Conservation (phyloP, 176 grass and related monocot genomes). For the Avena sativa region DNA sequence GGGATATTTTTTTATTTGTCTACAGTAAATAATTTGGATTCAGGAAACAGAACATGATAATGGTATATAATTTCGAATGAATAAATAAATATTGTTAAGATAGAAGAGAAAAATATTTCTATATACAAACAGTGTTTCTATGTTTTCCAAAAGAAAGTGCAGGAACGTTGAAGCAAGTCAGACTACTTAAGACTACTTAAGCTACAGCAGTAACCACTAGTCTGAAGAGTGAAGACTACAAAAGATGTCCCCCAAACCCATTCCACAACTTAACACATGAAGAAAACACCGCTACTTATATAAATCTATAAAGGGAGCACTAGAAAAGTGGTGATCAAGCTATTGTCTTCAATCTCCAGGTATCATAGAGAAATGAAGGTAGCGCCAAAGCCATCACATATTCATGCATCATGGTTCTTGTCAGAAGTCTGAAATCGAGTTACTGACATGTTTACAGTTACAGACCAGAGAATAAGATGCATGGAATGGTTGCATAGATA, state of each 20-base stretch:
- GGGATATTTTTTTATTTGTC: no score
- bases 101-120: neutral
- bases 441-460: neutral
- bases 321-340: neutral
- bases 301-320: neutral
- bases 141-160: neutral
- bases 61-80: no score
- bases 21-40: no score
- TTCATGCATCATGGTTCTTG: neutral
- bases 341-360: neutral
- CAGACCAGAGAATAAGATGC: neutral
- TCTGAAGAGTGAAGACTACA: neutral
- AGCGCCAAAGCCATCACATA: neutral
- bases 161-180: neutral
- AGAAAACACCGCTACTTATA: neutral
- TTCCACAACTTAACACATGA: neutral
- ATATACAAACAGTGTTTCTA: neutral
- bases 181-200: neutral
- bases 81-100: no score
- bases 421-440: neutral
- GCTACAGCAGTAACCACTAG: neutral
- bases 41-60: no score
- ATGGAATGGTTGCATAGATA: constrained; percentile 1
- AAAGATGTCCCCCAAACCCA: neutral
- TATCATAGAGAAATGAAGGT: neutral